These are phyloP conservation scores for Brassica napus DNA, from an alignment of 345 rosid genomes.

Conservation along the genomic window Da-Ae NC_063442.1:38565501-38566000, in stretches of 20 bases:
- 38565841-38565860: constrained; percentile 4
- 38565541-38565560: not conserved
- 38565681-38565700: not conserved
- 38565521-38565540: not conserved
- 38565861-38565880: constrained; percentile 34
- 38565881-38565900: constrained; percentile 28
- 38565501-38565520: too few relatives aligned
- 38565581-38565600: not conserved
- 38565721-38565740: not conserved
- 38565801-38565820: not conserved
- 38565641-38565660: not conserved
- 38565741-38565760: constrained; percentile 9
- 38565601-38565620: not conserved
- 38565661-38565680: not conserved
- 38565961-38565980: constrained; percentile 33
- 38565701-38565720: not conserved
- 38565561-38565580: not conserved
- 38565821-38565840: constrained; percentile 10
- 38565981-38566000: constrained; percentile 28
- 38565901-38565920: constrained; percentile 25
- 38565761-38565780: not conserved
- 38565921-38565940: not conserved
- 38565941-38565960: constrained; percentile 31
- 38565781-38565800: not conserved
- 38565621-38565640: not conserved